phyloP scores from a whole-genome alignment of 129 eudicot genomes.

The Helichrysum umbraculigerum region DNA sequence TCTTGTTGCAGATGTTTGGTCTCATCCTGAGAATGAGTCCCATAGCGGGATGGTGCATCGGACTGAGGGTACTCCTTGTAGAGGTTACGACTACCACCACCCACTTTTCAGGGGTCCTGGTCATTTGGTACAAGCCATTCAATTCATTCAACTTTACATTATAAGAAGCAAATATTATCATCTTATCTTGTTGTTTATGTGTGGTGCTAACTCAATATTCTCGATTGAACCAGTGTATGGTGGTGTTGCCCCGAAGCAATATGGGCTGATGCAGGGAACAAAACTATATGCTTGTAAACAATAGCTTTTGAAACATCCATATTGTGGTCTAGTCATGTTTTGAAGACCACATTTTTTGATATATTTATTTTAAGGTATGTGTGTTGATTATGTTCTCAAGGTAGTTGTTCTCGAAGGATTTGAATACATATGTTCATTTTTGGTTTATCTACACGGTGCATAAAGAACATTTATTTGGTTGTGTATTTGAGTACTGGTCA shows the following conservation, averaged over 20 bases:
- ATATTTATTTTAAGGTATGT: no score
- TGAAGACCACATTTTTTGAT: background rate
- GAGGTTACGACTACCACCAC: no score
- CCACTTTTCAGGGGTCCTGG: no score
- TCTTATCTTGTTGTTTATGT: background rate
- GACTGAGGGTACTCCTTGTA: no score
- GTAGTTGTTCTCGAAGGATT: background rate
- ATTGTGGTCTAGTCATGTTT: background rate
- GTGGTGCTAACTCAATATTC: background rate
- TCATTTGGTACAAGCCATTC: background rate
- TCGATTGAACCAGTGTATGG: background rate
- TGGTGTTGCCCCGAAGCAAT: background rate
- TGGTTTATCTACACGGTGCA: no score
- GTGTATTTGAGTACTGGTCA: no score
- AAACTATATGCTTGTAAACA: slow-evolving; percentile 6
- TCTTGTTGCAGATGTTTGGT: no score
- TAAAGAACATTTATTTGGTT: no score
- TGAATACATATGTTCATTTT: no score
- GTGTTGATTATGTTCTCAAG: background rate
- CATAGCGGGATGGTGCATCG: no score
- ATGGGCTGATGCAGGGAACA: background rate
- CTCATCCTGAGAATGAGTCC: no score
- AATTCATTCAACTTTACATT: background rate
- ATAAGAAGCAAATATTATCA: background rate
- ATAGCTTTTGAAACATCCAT: background rate